Conservation (phyloP, 169 alveolate species). For the Plasmodium vivax region DNA sequence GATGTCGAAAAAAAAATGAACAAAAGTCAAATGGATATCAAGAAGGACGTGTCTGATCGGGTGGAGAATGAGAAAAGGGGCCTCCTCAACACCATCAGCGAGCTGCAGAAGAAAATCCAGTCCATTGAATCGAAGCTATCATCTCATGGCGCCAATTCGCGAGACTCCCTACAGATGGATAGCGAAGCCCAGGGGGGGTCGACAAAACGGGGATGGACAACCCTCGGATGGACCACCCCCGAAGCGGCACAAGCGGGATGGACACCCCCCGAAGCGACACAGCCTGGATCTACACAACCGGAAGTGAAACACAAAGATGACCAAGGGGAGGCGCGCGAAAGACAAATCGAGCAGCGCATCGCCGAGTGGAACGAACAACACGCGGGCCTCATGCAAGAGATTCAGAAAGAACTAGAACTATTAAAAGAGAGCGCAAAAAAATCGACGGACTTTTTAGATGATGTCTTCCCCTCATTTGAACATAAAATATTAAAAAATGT, state of each 20-base stretch:
- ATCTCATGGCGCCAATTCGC: not conserved
- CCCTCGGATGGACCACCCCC: no score
- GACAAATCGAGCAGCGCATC: not conserved
- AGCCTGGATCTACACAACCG: no score
- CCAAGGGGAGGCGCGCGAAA: not conserved
- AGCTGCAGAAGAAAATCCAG: slow-evolving; percentile 33
- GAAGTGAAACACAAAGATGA: not conserved
- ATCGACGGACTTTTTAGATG: slow-evolving; percentile 31
- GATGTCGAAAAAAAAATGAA: slow-evolving; percentile 38
- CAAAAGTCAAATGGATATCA: slow-evolving; percentile 33
- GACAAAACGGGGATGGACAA: not conserved
- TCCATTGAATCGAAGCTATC: not conserved
- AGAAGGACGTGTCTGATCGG: slow-evolving; percentile 10
- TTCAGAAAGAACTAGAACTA: slow-evolving; percentile 28
- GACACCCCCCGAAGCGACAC: no score
- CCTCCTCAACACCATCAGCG: slow-evolving; percentile 21
- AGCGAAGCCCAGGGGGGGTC: not conserved
- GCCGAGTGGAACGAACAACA: not conserved
- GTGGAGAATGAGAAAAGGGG: slow-evolving; percentile 52
- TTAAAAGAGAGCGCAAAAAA: slow-evolving; percentile 26
- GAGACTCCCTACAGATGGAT: not conserved
- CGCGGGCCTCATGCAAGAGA: not conserved
- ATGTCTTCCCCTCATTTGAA: slow-evolving; percentile 33
- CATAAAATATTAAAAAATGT: slow-evolving; percentile 24
- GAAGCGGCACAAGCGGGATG: no score